Evolutionary conservation across 768 basidiomycete species (phyloP), one percentile per base, ranked within the genome.

Genomic region (Hygrophorus pudorinus): DNA sequence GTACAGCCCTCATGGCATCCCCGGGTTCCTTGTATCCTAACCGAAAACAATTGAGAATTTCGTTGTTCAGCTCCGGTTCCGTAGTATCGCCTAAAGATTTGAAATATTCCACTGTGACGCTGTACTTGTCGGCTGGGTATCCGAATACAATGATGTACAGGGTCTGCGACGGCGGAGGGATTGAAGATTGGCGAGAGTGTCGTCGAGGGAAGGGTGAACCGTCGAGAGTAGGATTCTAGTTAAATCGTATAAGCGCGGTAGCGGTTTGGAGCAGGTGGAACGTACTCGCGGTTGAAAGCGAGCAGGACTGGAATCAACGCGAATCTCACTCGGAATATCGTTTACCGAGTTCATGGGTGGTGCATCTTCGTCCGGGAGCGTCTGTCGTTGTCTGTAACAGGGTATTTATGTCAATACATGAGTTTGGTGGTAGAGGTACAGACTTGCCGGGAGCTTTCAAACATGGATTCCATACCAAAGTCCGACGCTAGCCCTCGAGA

Each of bases 381-480:
- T 65, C 56, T 83, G 79, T 12, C 80, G 68, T 50, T 78, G 75
- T 49, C 81, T 76, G 50, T 41, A 30, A 14, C 16, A 10, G 20
- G 28, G 28, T 17, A 20, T 21, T 21, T 27, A 27, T 5, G 33
- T 31, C 44, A 18, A 33, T n/a, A 30, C 37, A 29, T 32, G 38
- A 46, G 52, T 44, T 14, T 41, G 16, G 34, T 46, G 49, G 27
- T 55, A 46, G 45, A 20, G 18, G 37, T 20, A 37, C 37, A 13
- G 12, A 56, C 66, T 32, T 46, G 78, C 80, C 75, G 72, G 32
- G 79, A 70, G 51, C 76, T 85, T 58, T 85, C 77, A 51, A 88
- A 87, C 85, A 88, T 85, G 16, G 85, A 85, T 49, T 85, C 84
- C 65, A 83, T 78, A 2, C 86, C 86, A 63, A 86, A 87, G 48